These are phyloP conservation scores for Ophiostoma sp. DNA, from an alignment of 2,329 filamentous ascomycete species.

Conservation along the genomic window DNA sequence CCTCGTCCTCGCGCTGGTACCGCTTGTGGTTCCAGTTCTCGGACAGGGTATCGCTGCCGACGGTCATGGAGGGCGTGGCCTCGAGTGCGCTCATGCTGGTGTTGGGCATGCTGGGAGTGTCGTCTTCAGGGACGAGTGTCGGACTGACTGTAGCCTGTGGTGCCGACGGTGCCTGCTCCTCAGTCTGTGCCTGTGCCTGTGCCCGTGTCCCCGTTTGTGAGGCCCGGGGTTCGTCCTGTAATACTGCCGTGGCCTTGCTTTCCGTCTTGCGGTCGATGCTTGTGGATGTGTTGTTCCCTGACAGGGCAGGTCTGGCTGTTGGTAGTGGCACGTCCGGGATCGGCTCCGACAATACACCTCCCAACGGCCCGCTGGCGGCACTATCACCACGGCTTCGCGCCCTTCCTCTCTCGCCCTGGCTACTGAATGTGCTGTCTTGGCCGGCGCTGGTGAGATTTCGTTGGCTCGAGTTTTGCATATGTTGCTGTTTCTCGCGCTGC, in stretches of 20 bases:
- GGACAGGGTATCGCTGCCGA: conserved; percentile 30
- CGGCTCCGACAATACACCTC: not conserved
- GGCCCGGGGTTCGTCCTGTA: not conserved
- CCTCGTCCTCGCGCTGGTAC: conserved; percentile 84
- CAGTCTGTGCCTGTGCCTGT: not conserved
- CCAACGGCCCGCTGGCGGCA: not conserved
- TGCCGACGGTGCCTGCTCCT: not conserved
- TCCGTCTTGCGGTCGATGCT: not conserved
- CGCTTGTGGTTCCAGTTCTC: conserved; percentile 71
- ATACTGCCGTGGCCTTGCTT: not conserved
- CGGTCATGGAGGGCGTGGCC: conserved; percentile 32
- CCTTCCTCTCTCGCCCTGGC: conserved; percentile 27
- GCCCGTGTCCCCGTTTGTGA: not conserved
- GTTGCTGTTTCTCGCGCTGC: not conserved
- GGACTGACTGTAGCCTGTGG: conserved; percentile 33
- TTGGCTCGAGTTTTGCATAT: conserved; percentile 51
- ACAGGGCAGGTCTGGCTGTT: not conserved
- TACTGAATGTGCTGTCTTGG: conserved; percentile 47
- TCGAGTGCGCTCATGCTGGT: conserved; percentile 43
- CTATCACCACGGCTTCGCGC: conserved; percentile 29
- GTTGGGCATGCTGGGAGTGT: conserved; percentile 30
- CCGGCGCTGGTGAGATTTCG: conserved; percentile 55
- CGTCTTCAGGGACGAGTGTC: conserved; percentile 36
- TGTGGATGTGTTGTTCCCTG: not conserved
- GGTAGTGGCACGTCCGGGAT: not conserved